These are phyloP conservation scores for Gigaspora rosea DNA, from an alignment of 192 early-diverging fungal genomes.

Conservation along the genomic window DNA sequence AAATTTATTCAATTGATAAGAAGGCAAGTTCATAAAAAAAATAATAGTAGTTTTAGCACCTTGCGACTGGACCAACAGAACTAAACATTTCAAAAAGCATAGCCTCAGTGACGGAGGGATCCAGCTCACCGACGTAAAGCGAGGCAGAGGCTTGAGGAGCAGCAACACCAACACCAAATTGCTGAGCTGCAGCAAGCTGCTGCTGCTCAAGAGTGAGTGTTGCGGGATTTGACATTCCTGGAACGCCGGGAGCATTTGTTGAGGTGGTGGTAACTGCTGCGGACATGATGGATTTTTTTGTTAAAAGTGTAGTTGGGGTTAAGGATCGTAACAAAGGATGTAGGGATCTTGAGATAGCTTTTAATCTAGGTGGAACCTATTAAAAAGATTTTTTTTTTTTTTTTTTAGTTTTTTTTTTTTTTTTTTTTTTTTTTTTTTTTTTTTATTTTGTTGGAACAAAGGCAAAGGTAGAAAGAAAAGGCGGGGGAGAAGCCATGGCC, in stretches of 20 bases:
- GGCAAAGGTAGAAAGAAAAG: background rate
- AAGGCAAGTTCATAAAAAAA: background rate
- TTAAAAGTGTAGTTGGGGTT: background rate
- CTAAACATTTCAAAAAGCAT: conserved; percentile 98
- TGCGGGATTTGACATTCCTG: conserved; percentile 43
- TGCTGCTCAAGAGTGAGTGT: conserved; percentile 49
- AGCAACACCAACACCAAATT: conserved; percentile 39
- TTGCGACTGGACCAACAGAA: conserved; percentile 88
- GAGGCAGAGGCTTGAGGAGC: conserved; percentile 66
- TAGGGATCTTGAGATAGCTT: background rate
- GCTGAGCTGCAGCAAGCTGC: conserved; percentile 53
- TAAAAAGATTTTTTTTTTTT: background rate
- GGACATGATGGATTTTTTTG: conserved; percentile 25
- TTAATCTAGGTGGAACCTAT: background rate
- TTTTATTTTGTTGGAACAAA: background rate
- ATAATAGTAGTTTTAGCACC: background rate
- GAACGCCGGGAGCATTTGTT: conserved; percentile 34
- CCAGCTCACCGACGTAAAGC: conserved; percentile 97
- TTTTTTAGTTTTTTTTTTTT: background rate
- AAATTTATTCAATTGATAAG: background rate
- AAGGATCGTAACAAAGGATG: conserved; percentile 6
- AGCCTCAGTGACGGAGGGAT: conserved; percentile 95
- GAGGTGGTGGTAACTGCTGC: conserved; percentile 46
- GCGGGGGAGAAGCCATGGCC: background rate
- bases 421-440: conserved; percentile 3